phyloP scores from a whole-genome alignment of 2,329 filamentous ascomycete species.

The Xylariaceae sp. region DNA sequence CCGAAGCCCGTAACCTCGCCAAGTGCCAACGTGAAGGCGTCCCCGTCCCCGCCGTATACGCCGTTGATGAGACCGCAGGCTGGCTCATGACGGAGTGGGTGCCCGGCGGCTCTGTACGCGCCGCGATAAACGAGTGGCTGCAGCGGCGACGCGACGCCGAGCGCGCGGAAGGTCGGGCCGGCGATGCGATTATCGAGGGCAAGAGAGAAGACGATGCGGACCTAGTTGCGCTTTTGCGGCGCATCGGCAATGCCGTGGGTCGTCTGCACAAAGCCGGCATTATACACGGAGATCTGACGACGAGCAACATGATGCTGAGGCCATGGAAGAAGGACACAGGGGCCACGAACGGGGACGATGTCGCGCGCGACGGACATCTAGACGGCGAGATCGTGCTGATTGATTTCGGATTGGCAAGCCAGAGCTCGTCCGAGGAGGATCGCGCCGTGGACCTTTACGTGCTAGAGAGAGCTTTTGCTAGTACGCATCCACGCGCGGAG shows the following conservation, averaged over 20 bases:
- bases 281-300: slow-evolving; percentile 93
- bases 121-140: slow-evolving; percentile 65
- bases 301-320: slow-evolving; percentile 88
- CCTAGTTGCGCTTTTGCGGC: slow-evolving; percentile 59
- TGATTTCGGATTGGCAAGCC: slow-evolving; percentile 85
- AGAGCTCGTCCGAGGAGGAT: slow-evolving; percentile 81
- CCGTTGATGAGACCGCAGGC: slow-evolving; percentile 56
- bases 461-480: slow-evolving; percentile 87
- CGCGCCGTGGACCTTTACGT: slow-evolving; percentile 95
- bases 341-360: slow-evolving; percentile 10
- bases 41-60: slow-evolving; percentile 75
- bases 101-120: slow-evolving; percentile 63
- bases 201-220: slow-evolving; percentile 42
- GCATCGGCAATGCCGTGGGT: slow-evolving; percentile 67
- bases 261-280: slow-evolving; percentile 77
- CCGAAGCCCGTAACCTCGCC: slow-evolving; percentile 80
- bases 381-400: slow-evolving; percentile 82
- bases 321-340: slow-evolving; percentile 31
- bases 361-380: slow-evolving; percentile 32
- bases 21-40: slow-evolving; percentile 76
- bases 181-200: slow-evolving; percentile 26
- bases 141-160: slow-evolving; percentile 40
- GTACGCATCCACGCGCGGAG: slow-evolving; percentile 85
- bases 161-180: slow-evolving; percentile 21
- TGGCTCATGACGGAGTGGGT: slow-evolving; percentile 87